These are phyloP conservation scores for Mycogone perniciosa DNA, from an alignment of 2,329 filamentous ascomycete species.

Conservation along the genomic window DNA sequence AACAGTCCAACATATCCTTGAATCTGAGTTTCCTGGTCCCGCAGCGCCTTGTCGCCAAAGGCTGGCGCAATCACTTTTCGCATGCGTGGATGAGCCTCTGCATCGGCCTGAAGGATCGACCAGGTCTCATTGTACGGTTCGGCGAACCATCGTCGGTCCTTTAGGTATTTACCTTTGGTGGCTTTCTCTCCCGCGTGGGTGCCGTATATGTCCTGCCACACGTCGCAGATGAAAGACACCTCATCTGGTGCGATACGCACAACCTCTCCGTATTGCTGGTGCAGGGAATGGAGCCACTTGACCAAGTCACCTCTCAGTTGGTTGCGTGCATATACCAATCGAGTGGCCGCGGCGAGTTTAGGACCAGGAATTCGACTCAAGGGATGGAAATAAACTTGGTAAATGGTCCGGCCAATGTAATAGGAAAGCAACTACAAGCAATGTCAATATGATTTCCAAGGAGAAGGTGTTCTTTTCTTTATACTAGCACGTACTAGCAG, in stretches of 20 bases:
- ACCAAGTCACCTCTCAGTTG: background rate
- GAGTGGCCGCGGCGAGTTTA: conserved; percentile 3
- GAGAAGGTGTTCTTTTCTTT: too few relatives aligned
- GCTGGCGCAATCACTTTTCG: conserved; percentile 16
- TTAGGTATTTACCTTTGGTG: conserved; percentile 7
- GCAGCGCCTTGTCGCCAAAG: conserved; percentile 20
- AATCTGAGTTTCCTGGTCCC: conserved; percentile 24
- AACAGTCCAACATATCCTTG: conserved; percentile 34
- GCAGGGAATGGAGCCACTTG: conserved; percentile 19
- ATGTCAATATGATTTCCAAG: too few relatives aligned
- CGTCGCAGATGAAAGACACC: conserved; percentile 34
- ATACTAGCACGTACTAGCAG: too few relatives aligned
- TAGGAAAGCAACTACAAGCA: too few relatives aligned
- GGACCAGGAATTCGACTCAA: conserved; percentile 9
- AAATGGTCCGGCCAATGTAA: background rate
- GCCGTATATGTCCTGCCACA: conserved; percentile 36
- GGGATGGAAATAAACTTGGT: conserved; percentile 11
- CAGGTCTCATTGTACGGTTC: background rate
- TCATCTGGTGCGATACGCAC: conserved; percentile 42
- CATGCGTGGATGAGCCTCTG: conserved; percentile 12
- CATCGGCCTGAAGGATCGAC: conserved; percentile 10
- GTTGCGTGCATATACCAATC: background rate
- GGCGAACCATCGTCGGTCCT: background rate
- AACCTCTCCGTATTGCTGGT: conserved; percentile 36
- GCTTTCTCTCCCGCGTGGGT: conserved; percentile 1